Evolutionary conservation across 192 early-diverging fungal genomes (phyloP).

Genomic region (Podila clonocystis): DNA sequence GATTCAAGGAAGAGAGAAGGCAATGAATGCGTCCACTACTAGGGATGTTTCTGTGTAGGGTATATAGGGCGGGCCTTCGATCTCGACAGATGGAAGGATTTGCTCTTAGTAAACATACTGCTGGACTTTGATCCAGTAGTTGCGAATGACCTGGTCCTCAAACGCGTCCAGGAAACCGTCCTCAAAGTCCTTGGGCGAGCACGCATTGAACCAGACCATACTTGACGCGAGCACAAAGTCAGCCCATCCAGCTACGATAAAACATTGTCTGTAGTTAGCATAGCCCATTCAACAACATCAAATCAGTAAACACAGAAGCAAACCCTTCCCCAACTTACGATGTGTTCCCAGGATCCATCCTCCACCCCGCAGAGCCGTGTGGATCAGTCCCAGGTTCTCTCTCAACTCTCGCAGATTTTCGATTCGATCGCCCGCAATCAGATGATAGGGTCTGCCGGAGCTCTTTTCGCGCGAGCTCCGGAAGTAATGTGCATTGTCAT

Average conservation of each 20-base stretch:
- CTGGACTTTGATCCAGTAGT: slow-evolving; percentile 52
- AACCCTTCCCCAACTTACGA: slow-evolving; percentile 27
- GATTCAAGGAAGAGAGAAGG: too few relatives aligned
- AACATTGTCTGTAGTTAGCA: too few relatives aligned
- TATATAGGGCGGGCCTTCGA: too few relatives aligned
- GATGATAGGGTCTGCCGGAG: slow-evolving; percentile 31
- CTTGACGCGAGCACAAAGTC: slow-evolving; percentile 49
- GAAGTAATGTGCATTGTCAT: slow-evolving; percentile 39
- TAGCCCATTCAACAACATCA: not conserved
- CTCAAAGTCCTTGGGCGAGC: slow-evolving; percentile 49
- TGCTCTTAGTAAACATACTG: slow-evolving; percentile 23
- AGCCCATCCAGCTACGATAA: slow-evolving; percentile 49
- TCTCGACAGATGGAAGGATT: too few relatives aligned
- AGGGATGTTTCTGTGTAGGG: too few relatives aligned
- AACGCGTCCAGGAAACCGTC: slow-evolving; percentile 39
- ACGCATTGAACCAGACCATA: slow-evolving; percentile 40
- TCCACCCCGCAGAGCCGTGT: slow-evolving; percentile 24
- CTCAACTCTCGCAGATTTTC: slow-evolving; percentile 28
- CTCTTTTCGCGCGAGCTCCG: slow-evolving; percentile 51
- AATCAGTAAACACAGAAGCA: not conserved
- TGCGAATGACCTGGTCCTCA: slow-evolving; percentile 35
- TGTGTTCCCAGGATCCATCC: slow-evolving; percentile 49
- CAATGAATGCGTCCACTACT: too few relatives aligned
- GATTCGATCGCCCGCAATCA: slow-evolving; percentile 35
- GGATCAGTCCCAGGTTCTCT: slow-evolving; percentile 27